Conservation (phyloP, 75 land plant species). For the Sequoiadendron giganteum region DNA sequence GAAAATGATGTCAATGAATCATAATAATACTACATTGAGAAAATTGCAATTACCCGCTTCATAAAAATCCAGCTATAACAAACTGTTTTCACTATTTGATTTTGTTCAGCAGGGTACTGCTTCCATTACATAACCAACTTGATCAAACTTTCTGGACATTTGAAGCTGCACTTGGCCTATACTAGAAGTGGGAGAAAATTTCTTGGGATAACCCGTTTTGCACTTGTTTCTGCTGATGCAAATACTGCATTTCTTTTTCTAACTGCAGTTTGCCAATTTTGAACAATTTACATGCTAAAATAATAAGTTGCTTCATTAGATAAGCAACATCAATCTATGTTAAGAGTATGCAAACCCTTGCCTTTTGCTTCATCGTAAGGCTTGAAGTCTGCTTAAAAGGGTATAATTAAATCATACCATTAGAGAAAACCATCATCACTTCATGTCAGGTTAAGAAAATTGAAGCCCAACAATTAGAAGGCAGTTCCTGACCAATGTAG, state of each 20-base stretch:
- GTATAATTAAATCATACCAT: not conserved
- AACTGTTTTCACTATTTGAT: not conserved
- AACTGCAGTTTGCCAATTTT: not conserved
- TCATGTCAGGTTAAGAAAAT: not conserved
- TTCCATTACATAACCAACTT: not conserved
- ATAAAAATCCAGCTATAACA: not conserved
- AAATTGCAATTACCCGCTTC: not conserved
- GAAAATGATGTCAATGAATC: not conserved
- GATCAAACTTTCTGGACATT: not conserved
- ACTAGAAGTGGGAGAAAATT: not conserved
- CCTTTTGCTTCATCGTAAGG: not conserved
- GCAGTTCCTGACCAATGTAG: not conserved
- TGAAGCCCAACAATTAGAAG: not conserved
- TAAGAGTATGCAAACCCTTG: not conserved
- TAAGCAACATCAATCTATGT: conserved; percentile 8
- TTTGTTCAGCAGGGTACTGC: not conserved
- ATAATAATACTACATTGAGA: not conserved
- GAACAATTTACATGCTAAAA: conserved; percentile 1
- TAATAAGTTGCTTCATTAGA: conserved; percentile 2
- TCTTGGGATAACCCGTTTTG: not conserved
- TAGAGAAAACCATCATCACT: not conserved
- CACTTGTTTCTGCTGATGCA: not conserved
- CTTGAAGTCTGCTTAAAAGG: not conserved
- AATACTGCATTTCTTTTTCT: not conserved
- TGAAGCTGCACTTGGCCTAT: not conserved